Percentiles rank a stretch among this genome's conserved stretches.
These are phyloP conservation scores for Ustilago hordei DNA, from an alignment of 1,284 basidiomycete genomes.

Conservation along the genomic window DNA sequence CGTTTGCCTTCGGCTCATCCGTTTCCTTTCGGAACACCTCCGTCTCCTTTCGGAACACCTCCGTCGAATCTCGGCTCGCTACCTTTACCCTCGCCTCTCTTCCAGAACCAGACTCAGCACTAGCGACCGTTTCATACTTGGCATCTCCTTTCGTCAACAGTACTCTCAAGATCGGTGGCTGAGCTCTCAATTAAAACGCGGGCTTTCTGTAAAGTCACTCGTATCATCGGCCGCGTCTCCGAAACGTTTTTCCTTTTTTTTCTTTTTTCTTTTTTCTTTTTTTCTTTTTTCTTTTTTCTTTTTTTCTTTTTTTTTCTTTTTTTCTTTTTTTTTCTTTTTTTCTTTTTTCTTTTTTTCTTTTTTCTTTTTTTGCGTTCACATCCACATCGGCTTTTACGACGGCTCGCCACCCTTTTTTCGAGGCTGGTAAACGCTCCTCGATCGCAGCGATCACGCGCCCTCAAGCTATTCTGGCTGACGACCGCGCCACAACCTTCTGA, in stretches of 20 bases:
- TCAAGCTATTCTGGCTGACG: neutral
- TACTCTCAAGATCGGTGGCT: neutral
- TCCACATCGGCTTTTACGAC: neutral
- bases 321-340: no score
- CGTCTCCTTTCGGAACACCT: neutral
- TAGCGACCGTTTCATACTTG: neutral
- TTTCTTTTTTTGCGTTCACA: neutral
- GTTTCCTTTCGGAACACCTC: neutral
- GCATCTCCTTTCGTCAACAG: neutral
- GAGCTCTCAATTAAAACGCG: neutral
- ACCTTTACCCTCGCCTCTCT: neutral
- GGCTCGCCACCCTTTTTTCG: neutral
- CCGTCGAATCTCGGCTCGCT: neutral
- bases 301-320: no score
- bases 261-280: no score
- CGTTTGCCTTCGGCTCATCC: neutral
- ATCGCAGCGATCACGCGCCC: neutral
- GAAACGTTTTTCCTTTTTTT: neutral
- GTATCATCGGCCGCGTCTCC: neutral
- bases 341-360: no score
- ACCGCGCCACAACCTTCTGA: neutral
- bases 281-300: no score
- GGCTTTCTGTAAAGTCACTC: neutral
- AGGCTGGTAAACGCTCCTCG: constrained; percentile 4
- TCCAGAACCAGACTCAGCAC: neutral